A percentile compares a stretch with the other conserved stretches of the same genome.
These are phyloP conservation scores for Gracilariopsis chorda DNA, from an alignment of 23 red algal species.

Conservation along the genomic window DNA sequence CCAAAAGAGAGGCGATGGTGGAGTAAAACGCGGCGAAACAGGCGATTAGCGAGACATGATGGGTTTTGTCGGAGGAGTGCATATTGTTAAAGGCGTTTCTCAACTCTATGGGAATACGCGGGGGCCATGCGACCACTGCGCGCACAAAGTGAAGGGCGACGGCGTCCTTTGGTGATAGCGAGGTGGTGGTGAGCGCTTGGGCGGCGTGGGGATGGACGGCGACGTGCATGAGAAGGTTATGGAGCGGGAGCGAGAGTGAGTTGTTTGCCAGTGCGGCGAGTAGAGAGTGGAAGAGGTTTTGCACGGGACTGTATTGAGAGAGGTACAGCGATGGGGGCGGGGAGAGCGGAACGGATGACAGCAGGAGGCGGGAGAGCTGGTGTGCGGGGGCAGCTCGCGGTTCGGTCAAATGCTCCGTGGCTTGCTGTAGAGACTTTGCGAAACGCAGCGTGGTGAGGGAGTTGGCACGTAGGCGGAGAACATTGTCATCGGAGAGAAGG, in stretches of 20 bases:
- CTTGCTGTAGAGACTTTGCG: background rate
- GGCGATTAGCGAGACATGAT: conserved; percentile 7
- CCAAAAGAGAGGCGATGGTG: conserved; percentile 27
- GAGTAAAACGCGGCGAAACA: conserved; percentile 41
- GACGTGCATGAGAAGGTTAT: background rate
- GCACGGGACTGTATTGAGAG: background rate
- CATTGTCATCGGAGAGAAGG: background rate
- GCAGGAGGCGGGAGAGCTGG: background rate
- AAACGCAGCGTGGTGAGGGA: conserved; percentile 21
- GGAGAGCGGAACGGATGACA: conserved; percentile 12
- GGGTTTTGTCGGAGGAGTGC: conserved; percentile 14
- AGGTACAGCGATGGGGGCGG: conserved; percentile 31
- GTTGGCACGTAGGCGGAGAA: background rate
- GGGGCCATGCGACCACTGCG: conserved; percentile 13
- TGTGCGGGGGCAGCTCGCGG: background rate
- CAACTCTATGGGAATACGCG: conserved; percentile 13
- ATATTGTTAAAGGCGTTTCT: background rate
- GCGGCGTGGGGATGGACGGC: conserved; percentile 16
- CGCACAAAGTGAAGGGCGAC: conserved; percentile 36
- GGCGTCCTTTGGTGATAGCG: conserved; percentile 2
- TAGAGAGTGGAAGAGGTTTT: conserved; percentile 18
- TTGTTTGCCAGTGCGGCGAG: background rate
- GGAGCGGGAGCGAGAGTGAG: background rate
- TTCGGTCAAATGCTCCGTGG: background rate
- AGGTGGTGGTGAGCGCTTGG: background rate